phyloP scores from a whole-genome alignment of 208 protist species.

The Crithidia acanthocephali region DNA sequence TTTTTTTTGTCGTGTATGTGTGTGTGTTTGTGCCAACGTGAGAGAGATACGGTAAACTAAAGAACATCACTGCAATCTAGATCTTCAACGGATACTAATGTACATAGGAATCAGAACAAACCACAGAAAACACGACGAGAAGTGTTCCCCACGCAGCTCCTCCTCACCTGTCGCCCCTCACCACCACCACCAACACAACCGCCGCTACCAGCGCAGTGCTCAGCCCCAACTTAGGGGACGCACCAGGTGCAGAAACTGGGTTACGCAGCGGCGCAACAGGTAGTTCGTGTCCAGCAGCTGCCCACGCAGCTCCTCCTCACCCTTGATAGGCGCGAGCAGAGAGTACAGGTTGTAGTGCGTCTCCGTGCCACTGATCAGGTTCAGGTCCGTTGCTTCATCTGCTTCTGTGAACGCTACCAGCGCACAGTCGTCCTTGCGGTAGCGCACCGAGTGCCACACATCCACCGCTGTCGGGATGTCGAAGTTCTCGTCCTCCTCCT shows the following conservation, averaged over 20 bases:
- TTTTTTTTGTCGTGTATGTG: background rate
- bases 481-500: slow-evolving; percentile 50
- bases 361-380: slow-evolving; percentile 55
- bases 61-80: background rate
- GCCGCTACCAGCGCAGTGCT: background rate
- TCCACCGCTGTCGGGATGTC: slow-evolving; percentile 38
- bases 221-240: slow-evolving; percentile 89
- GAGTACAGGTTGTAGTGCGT: slow-evolving; percentile 89
- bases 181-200: background rate
- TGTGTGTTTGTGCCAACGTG: background rate
- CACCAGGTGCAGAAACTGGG: slow-evolving; percentile 78
- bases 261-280: slow-evolving; percentile 82
- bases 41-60: background rate
- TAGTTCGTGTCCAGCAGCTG: slow-evolving; percentile 76
- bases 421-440: slow-evolving; percentile 73
- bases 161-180: too few relatives aligned
- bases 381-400: slow-evolving; percentile 58
- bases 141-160: too few relatives aligned
- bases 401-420: slow-evolving; percentile 64
- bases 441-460: slow-evolving; percentile 77
- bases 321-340: slow-evolving; percentile 51
- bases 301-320: slow-evolving; percentile 60
- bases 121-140: background rate
- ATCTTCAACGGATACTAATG: too few relatives aligned
- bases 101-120: too few relatives aligned